These are phyloP conservation scores for Oropetium thomaeum DNA, from an alignment of 176 grass and related monocot species.

Conservation along the genomic window DNA sequence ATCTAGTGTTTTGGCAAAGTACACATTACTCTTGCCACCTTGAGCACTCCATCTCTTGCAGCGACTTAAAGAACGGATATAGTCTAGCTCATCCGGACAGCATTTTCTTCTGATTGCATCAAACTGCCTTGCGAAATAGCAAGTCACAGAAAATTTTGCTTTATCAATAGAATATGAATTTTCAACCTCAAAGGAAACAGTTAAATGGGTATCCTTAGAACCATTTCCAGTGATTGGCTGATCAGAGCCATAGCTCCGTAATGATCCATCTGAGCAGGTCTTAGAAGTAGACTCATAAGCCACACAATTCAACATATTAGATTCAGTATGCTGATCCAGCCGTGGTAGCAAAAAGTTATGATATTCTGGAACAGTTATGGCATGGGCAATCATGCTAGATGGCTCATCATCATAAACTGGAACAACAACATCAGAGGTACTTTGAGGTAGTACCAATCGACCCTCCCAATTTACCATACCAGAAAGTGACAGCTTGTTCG, in stretches of 20 bases:
- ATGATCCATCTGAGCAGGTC: conserved; percentile 23
- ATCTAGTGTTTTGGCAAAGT: conserved; percentile 96
- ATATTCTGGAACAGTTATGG: conserved; percentile 78
- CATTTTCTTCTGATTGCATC: conserved; percentile 74
- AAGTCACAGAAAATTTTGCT: conserved; percentile 85
- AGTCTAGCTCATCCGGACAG: conserved; percentile 78
- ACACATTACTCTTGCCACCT: conserved; percentile 98
- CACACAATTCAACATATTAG: conserved; percentile 17
- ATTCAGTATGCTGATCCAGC: conserved; percentile 36
- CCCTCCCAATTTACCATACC: conserved; percentile 48
- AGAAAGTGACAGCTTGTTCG: conserved; percentile 46
- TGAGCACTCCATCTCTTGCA: conserved; percentile 96
- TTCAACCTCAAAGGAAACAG: conserved; percentile 80
- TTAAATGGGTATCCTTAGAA: conserved; percentile 65
- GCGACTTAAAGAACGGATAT: conserved; percentile 82
- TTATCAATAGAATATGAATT: conserved; percentile 62
- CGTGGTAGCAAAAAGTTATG: conserved; percentile 42
- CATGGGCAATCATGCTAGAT: conserved; percentile 90
- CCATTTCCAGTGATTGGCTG: conserved; percentile 43
- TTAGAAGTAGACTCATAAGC: conserved; percentile 24
- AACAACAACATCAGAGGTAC: conserved; percentile 50
- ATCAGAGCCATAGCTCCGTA: conserved; percentile 32
- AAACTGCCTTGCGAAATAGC: conserved; percentile 92
- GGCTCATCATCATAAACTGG: conserved; percentile 90
- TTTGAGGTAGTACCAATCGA: conserved; percentile 53